These are phyloP conservation scores for Dryadomyces quercivorus DNA, from an alignment of 2,329 filamentous ascomycete species.

Conservation along the genomic window DNA sequence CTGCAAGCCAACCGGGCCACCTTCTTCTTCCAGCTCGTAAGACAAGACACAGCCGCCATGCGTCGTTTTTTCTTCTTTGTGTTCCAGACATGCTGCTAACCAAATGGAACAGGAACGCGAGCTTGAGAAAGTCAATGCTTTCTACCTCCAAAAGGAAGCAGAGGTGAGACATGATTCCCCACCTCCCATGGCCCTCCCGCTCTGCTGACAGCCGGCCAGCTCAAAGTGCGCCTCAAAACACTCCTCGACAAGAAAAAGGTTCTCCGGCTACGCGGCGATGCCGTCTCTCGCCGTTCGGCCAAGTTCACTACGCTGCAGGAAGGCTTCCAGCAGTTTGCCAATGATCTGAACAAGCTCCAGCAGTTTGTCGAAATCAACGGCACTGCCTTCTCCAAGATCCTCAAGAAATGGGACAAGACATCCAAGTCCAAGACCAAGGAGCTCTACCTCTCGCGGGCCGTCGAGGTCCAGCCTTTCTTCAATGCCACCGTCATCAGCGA, in stretches of 20 bases:
- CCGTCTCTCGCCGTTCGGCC: conserved; percentile 74
- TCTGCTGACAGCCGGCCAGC: conserved; percentile 34
- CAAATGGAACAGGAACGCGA: conserved; percentile 67
- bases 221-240: conserved; percentile 85
- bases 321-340: conserved; percentile 94
- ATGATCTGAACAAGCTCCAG: conserved; percentile 92
- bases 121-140: conserved; percentile 95
- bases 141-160: conserved; percentile 95
- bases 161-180: conserved; percentile 51
- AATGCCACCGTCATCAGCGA: conserved; percentile 95
- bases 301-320: conserved; percentile 93
- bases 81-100: conserved; percentile 17
- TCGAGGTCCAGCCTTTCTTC: conserved; percentile 97
- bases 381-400: conserved; percentile 93
- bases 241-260: conserved; percentile 91
- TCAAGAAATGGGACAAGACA: conserved; percentile 99
- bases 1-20: conserved; percentile 95
- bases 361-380: conserved; percentile 98
- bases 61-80: background rate
- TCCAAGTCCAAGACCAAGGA: conserved; percentile 98
- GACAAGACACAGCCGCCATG: conserved; percentile 15
- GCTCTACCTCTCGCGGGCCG: conserved; percentile 85
- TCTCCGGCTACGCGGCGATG: conserved; percentile 64
- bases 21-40: conserved; percentile 94
- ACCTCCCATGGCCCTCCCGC: background rate